Percentiles rank a stretch among this genome's conserved stretches.
These are phyloP conservation scores for Sporothrix dimorphospora DNA, from an alignment of 2,329 filamentous ascomycete genomes.

Conservation along the genomic window DNA sequence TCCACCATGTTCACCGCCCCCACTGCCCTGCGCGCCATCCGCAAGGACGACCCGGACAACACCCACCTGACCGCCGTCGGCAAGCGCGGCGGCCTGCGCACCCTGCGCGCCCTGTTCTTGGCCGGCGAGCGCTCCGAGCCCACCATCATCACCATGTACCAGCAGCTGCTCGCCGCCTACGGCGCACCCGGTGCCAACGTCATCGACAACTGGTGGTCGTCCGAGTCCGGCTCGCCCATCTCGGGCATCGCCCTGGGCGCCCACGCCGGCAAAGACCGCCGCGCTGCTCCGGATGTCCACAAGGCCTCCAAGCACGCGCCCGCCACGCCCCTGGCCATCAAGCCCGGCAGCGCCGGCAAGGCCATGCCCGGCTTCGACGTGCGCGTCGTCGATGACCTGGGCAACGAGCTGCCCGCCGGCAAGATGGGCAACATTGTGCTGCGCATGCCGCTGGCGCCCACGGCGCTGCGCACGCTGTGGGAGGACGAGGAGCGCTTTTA, in stretches of 20 bases:
- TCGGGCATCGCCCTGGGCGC: constrained; percentile 60
- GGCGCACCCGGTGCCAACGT: constrained; percentile 64
- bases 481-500: constrained; percentile 85
- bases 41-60: constrained; percentile 81
- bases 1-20: constrained; percentile 86
- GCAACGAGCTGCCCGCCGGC: constrained; percentile 69
- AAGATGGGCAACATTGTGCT: constrained; percentile 93
- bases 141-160: constrained; percentile 79
- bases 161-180: constrained; percentile 69
- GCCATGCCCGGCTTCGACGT: constrained; percentile 92
- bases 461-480: constrained; percentile 85
- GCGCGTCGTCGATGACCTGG: constrained; percentile 78
- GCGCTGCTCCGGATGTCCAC: constrained; percentile 45
- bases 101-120: constrained; percentile 75
- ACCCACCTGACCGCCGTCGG: constrained; percentile 65
- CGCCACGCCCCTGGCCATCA: constrained; percentile 61
- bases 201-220: constrained; percentile 66
- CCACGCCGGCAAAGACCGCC: constrained; percentile 59
- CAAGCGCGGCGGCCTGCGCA: constrained; percentile 68
- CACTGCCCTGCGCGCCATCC: constrained; percentile 83
- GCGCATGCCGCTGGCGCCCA: constrained; percentile 78
- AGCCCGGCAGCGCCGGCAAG: constrained; percentile 86
- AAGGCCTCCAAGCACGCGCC: constrained; percentile 9
- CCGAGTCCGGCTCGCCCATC: constrained; percentile 62
- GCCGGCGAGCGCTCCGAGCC: constrained; percentile 91